phyloP scores from a whole-genome alignment of 1,284 basidiomycete genomes.

The Puccinia coronata region DNA sequence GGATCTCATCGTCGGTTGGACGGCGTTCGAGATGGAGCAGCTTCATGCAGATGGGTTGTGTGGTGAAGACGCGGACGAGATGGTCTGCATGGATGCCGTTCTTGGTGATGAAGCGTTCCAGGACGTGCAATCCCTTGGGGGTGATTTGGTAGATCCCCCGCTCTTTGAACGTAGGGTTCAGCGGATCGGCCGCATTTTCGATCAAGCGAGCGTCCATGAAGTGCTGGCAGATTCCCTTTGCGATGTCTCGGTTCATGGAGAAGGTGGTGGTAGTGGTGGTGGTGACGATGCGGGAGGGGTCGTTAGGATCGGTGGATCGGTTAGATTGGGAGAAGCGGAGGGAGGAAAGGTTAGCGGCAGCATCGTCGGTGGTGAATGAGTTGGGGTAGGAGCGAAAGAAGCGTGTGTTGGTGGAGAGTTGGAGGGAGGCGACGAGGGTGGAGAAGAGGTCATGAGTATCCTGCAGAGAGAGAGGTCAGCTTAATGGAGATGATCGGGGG shows the following conservation, averaged over 20 bases:
- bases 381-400: constrained; percentile 94
- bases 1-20: constrained; percentile 91
- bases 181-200: constrained; percentile 89
- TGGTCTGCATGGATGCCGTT: constrained; percentile 96
- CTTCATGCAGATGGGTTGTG: constrained; percentile 97
- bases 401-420: constrained; percentile 84
- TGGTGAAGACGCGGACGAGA: constrained; percentile 81
- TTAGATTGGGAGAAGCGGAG: constrained; percentile 99
- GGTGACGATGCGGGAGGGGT: constrained; percentile 93
- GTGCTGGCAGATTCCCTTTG: constrained; percentile 98
- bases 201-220: constrained; percentile 98
- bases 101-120: constrained; percentile 98
- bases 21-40: constrained; percentile 93
- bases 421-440: constrained; percentile 89
- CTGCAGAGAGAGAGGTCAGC: constrained; percentile 56
- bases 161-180: constrained; percentile 89
- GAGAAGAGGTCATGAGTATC: constrained; percentile 98
- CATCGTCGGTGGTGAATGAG: constrained; percentile 96
- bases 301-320: constrained; percentile 93
- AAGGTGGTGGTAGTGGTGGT: constrained; percentile 99
- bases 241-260: constrained; percentile 99
- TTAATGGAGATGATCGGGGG: neutral
- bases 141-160: constrained; percentile 93
- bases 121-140: constrained; percentile 94
- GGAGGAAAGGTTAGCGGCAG: constrained; percentile 85